Evolutionary conservation across 2,329 filamentous ascomycete genomes (phyloP).

Genomic region (Penicillium psychrosexuale): DNA sequence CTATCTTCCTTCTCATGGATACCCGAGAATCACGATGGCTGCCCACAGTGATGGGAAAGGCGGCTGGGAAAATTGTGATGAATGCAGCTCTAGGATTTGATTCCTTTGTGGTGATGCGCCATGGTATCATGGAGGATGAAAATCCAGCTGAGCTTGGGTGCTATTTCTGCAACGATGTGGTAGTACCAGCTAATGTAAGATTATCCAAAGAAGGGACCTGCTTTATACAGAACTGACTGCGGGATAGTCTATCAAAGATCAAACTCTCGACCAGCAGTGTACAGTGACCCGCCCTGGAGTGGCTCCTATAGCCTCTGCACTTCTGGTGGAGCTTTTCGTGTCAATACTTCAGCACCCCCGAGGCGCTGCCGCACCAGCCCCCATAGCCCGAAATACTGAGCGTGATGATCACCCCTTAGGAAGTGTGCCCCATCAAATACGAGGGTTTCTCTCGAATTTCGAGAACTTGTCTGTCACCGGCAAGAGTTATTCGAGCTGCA

Average conservation of each 20-base stretch:
- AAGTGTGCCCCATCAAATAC: conserved; percentile 61
- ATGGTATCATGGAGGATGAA: conserved; percentile 65
- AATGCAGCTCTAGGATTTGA: conserved; percentile 96
- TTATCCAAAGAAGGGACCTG: neutral
- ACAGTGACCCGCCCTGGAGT: conserved; percentile 93
- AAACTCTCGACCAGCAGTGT: conserved; percentile 95
- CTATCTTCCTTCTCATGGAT: conserved; percentile 95
- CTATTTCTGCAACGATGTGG: conserved; percentile 98
- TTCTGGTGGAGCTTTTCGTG: conserved; percentile 85
- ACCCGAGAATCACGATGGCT: conserved; percentile 93
- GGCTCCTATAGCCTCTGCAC: conserved; percentile 84
- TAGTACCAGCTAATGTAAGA: conserved; percentile 86
- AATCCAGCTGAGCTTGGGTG: conserved; percentile 73
- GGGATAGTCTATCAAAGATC: conserved; percentile 81
- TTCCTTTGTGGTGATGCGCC: conserved; percentile 94
- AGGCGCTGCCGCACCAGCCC: conserved; percentile 42
- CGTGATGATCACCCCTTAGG: conserved; percentile 47
- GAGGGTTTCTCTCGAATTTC: conserved; percentile 61
- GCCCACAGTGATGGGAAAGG: conserved; percentile 93
- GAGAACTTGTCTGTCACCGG: conserved; percentile 57
- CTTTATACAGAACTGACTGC: conserved; percentile 17
- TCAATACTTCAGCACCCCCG: conserved; percentile 82
- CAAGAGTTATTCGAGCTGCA: conserved; percentile 59
- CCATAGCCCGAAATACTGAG: conserved; percentile 32
- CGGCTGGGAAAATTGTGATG: conserved; percentile 88